Percentiles rank a stretch among this genome's conserved stretches.
Evolutionary conservation across 768 basidiomycete species (phyloP).

Genomic region (Nidula microcarpa): DNA sequence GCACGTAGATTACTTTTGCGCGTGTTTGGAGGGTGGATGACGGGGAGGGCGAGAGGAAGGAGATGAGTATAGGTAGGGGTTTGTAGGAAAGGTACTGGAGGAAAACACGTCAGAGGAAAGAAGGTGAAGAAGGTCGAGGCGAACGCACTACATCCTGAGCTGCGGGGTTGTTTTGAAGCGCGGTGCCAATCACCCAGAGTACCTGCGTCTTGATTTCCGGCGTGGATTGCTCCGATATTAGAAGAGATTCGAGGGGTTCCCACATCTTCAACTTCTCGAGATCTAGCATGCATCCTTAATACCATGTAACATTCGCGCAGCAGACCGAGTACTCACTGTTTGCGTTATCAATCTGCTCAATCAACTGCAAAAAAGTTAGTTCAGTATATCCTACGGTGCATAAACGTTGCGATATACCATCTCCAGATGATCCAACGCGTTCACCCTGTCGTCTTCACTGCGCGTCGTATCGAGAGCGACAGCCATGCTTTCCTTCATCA

Average conservation of each 20-base stretch:
- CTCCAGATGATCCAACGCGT: slow-evolving; percentile 81
- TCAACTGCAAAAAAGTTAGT: slow-evolving; percentile 43
- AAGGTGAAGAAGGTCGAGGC: neutral
- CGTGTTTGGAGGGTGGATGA: slow-evolving; percentile 51
- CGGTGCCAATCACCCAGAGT: slow-evolving; percentile 87
- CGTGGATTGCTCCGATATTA: slow-evolving; percentile 50
- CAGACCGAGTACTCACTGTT: slow-evolving; percentile 48
- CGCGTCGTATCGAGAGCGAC: slow-evolving; percentile 55
- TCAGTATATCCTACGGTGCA: neutral
- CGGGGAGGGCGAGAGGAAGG: slow-evolving; percentile 52
- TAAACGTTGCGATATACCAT: slow-evolving; percentile 51
- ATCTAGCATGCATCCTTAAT: slow-evolving; percentile 39
- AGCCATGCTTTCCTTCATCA: slow-evolving; percentile 80
- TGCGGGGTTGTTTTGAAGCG: slow-evolving; percentile 84
- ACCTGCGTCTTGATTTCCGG: slow-evolving; percentile 63
- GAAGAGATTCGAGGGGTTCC: slow-evolving; percentile 67
- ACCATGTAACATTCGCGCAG: neutral
- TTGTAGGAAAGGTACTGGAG: slow-evolving; percentile 58
- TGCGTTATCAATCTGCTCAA: slow-evolving; percentile 90
- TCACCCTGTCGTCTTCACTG: slow-evolving; percentile 55
- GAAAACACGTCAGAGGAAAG: slow-evolving; percentile 1
- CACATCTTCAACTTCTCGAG: slow-evolving; percentile 74
- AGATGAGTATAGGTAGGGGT: slow-evolving; percentile 62
- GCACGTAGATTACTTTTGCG: slow-evolving; percentile 78
- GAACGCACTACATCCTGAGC: slow-evolving; percentile 70